phyloP scores from a whole-genome alignment of 257 asterid species.

The Fraxinus excelsior region DNA sequence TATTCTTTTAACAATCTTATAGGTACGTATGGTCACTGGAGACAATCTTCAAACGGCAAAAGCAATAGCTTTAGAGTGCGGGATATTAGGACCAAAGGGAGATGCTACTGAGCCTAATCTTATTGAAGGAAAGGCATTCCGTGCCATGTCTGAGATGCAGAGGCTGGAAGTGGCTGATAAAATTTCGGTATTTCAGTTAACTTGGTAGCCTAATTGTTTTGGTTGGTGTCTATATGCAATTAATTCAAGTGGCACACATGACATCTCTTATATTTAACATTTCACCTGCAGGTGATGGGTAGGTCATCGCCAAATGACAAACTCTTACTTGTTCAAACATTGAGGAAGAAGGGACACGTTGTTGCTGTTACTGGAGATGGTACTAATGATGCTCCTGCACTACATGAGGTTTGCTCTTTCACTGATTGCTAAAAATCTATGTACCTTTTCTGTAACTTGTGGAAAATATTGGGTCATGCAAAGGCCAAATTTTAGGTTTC shows the following conservation, averaged over 20 bases:
- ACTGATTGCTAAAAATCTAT: background rate
- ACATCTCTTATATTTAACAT: background rate
- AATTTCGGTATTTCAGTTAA: slow-evolving; percentile 63
- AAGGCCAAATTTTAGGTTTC: background rate
- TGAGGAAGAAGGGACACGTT: slow-evolving; percentile 88
- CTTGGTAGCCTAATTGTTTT: slow-evolving; percentile 15
- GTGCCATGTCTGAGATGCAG: slow-evolving; percentile 58
- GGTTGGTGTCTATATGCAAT: background rate
- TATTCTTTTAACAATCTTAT: slow-evolving; percentile 19
- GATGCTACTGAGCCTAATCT: slow-evolving; percentile 84
- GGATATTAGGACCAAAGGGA: slow-evolving; percentile 68
- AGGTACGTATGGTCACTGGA: slow-evolving; percentile 99
- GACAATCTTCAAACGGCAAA: slow-evolving; percentile 88
- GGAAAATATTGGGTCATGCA: background rate
- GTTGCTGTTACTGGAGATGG: slow-evolving; percentile 99
- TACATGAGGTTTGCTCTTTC: slow-evolving; percentile 80
- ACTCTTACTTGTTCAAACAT: slow-evolving; percentile 91
- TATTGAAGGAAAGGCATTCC: slow-evolving; percentile 88
- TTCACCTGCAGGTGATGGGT: slow-evolving; percentile 81
- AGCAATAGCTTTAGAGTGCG: slow-evolving; percentile 97
- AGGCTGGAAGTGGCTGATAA: slow-evolving; percentile 74
- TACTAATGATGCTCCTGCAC: slow-evolving; percentile 98
- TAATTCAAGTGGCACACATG: slow-evolving; percentile 12
- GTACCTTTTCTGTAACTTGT: background rate
- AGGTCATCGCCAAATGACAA: slow-evolving; percentile 98